Conservation (phyloP, 441 rosid species). For the Populus hybrid region DNA sequence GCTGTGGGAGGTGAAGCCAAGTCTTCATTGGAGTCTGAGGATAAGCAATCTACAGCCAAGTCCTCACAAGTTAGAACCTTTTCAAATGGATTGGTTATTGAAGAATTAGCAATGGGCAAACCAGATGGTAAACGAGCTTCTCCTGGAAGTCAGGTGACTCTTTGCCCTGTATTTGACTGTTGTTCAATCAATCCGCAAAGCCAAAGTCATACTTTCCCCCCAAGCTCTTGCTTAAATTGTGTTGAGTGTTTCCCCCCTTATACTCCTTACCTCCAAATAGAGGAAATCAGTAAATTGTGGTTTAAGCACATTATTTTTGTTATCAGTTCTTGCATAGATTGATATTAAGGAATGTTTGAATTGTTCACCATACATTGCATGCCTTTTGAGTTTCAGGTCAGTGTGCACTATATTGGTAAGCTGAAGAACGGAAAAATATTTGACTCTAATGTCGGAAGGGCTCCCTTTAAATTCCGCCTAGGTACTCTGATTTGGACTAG, state of each 20-base stretch:
- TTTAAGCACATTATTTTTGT: neutral
- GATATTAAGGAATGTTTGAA: neutral
- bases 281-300: neutral
- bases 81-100: conserved; percentile 77
- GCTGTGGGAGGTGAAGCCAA: conserved; percentile 25
- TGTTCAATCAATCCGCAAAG: neutral
- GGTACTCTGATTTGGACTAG: conserved; percentile 38
- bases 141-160: conserved; percentile 67
- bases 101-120: conserved; percentile 80
- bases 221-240: neutral
- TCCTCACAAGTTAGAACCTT: conserved; percentile 64
- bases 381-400: conserved; percentile 49
- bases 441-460: conserved; percentile 70
- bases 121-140: conserved; percentile 86
- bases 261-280: neutral
- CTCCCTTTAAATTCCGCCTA: conserved; percentile 83
- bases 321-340: neutral
- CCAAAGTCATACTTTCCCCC: neutral
- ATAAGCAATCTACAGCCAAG: conserved; percentile 38
- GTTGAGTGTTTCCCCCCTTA: neutral
- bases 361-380: neutral
- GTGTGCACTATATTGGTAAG: conserved; percentile 80
- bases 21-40: conserved; percentile 28
- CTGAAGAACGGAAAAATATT: conserved; percentile 80
- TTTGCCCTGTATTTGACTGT: neutral